Evolutionary conservation across 208 protist genomes (phyloP), one percentile per base, ranked within the genome.

Genomic region (Wallacemonas sp.): DNA sequence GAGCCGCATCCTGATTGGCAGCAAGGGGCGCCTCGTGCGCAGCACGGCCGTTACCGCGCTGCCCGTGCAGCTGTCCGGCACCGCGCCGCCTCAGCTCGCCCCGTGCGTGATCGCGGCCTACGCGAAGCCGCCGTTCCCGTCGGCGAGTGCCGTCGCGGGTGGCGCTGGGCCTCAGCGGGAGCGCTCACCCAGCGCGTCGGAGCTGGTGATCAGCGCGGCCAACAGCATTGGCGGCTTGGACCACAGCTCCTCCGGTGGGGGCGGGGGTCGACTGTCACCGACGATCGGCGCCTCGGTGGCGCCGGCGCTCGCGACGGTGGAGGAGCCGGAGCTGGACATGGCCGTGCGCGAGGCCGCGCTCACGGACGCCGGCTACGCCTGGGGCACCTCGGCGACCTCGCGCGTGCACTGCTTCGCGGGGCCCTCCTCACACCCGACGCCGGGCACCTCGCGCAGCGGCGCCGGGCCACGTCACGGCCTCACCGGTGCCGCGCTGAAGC

Each of bases 341-440:
- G 57, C 41, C 29, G 57, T 46, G 36, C 57, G 41, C 2, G 39
- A 31, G 7, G 38, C 57, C 20, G 41, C 33, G 10, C 67, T 74
- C 26, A 73, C 67, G 46, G 63, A 74, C 38, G 68, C 44, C 26
- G 76, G 76, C 46, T 80, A 71, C 49, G 67, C 57, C 14, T 86
- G 80, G 80, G 80, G 80, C 50, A 64, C 41, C 39, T 50, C 57
- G 5, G 41, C 38, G 11, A 23, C 57, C 12, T 64, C 57, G 5
- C 41, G 41, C 57, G 25, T 38, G 23, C 57, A 64, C 14, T 38
- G 42, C 26, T 59, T 59, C 52, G 52, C 52, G 31, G 52, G 52
- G 7, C 52, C 52, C 29, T 69, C 61, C 3, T 38, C 61, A 39
- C 36, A 61, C 41, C 42, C 65, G 10, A 55, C 65, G 2, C 23